Base-by-base conservation (phyloP, 805 yeast genomes). In the Torulaspora microellipsoides region DNA sequence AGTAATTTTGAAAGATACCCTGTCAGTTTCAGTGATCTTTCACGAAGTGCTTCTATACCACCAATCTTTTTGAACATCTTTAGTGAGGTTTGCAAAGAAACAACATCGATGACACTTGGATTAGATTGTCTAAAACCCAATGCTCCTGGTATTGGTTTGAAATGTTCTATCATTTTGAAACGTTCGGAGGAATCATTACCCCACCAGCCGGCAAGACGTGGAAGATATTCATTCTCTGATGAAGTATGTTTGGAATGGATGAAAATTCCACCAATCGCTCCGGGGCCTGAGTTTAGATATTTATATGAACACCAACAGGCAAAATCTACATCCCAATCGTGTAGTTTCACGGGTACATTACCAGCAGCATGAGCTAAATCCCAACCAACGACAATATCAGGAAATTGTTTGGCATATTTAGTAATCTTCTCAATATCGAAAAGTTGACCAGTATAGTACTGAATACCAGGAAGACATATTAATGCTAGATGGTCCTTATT, bases 141-240 rank as follows among this genome's bases (percentile, higher is more conserved):
- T 0, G 97, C 98, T 29, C 93, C 83, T n/a, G 73, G 68, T 23
- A 85, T 84, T 0, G 96, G 95, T 42, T 81, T 82, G 54, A 87
- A 90, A 25, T 70, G 55, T 56, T 83, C 90, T 44, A 75, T 58
- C 98, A 90, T 90, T 55, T 80, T 72, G 64, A 90, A 90, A 48
- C 98, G 67, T 29, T 78, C 78, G 1, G 56, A 54, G 0, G 82
- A 69, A 53, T 83, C 80, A 58, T 88, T 90, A 1, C 96, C 97
- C 96, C 97, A 90, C 98, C 98, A 90, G 0, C 98, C 98, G 0
- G 96, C 95, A 39, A 87, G 68, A 47, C 97, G 70, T 1, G 95
- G 85, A 31, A 71, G 54, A 53, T 69, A 72, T 15, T 57, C 52
- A 32, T 52, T 46, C 9, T 55, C 55, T 12, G 47, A 48, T 12